Evolutionary conservation across 2,329 filamentous ascomycete genomes (phyloP), one percentile per base, ranked within the genome.

Genomic region (Westerdykella ornata): DNA sequence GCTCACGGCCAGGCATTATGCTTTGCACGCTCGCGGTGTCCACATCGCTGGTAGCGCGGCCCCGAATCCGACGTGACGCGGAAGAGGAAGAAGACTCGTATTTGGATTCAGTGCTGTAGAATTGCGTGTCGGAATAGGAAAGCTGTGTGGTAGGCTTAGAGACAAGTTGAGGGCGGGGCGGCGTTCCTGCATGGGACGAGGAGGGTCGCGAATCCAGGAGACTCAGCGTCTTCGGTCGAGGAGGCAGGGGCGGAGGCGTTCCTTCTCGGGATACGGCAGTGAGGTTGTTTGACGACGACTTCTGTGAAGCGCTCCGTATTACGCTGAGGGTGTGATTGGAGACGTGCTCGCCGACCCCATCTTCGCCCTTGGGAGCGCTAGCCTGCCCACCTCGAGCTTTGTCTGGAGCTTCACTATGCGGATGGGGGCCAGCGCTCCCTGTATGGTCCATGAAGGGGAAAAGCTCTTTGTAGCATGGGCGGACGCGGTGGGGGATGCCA

Each of bases 71-170:
- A 28, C 65, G 62, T 14, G 69, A 68, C n/a, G 51, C 49, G 4
- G 48, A 45, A 5, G 59, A 52, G 2, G 59, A 51, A n/a, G 49
- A 36, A 8, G 53, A 64, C 45, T 38, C 59, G 44, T 53, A 60
- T 38, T 32, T 44, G 31, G 47, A 44, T 37, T 60, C 53, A 17
- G 87, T 85, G 9, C 80, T 80, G 48, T 85, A 83, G 1, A 81
- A 81, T 37, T 89, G 74, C 0, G 84, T 86, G 51, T 90, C 88
- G 47, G 88, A 76, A 13, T 87, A 77, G 0, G 88, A 90, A 12
- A 97, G 60, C 8, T 88, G 88, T 1, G 88, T 96, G 3, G 89
- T 96, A 36, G 90, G 80, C 44, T 80, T 81, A 1, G 84, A 81
- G 18, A 69, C 63, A 14, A 74, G 54, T 42, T 67, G 63, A 17